A percentile compares a stretch with the other conserved stretches of the same genome.
phyloP scores from a whole-genome alignment of 495 filamentous ascomycete species.

The Podospora pseudopauciseta region DNA sequence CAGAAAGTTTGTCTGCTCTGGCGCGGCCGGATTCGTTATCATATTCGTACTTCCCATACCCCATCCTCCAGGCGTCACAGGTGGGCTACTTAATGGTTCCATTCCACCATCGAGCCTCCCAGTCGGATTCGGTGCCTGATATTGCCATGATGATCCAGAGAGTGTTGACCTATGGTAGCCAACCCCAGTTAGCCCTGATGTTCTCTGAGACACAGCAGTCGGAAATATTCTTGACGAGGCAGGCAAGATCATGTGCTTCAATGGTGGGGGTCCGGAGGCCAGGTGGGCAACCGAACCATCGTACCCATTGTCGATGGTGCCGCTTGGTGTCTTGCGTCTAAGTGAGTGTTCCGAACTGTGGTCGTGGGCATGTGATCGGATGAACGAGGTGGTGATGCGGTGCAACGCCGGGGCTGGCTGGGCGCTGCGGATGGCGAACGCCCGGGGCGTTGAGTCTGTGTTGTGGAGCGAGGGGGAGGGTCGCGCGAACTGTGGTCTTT shows the following conservation, averaged over 20 bases:
- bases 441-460: constrained; percentile 29
- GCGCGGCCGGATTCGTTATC: constrained; percentile 13
- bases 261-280: constrained; percentile 68
- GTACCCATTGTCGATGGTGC: constrained; percentile 89
- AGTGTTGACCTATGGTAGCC: constrained; percentile 17
- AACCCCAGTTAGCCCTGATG: constrained; percentile 9
- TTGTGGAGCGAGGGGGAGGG: constrained; percentile 19
- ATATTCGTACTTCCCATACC: constrained; percentile 15
- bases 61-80: constrained; percentile 24
- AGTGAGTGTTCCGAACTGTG: constrained; percentile 68
- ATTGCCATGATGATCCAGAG: constrained; percentile 22
- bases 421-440: constrained; percentile 41
- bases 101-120: constrained; percentile 13
- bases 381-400: constrained; percentile 30
- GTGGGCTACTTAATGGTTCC: constrained; percentile 15
- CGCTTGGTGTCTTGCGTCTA: constrained; percentile 89
- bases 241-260: constrained; percentile 84
- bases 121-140: constrained; percentile 14
- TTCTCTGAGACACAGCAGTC: constrained; percentile 26
- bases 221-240: constrained; percentile 41
- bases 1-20: constrained; percentile 21
- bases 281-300: constrained; percentile 80
- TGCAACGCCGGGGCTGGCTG: constrained; percentile 34
- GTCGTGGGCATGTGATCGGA: constrained; percentile 37
- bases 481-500: constrained; percentile 18